These are phyloP conservation scores for Coemansia guatemalensis DNA, from an alignment of 192 early-diverging fungal genomes.

Conservation along the genomic window DNA sequence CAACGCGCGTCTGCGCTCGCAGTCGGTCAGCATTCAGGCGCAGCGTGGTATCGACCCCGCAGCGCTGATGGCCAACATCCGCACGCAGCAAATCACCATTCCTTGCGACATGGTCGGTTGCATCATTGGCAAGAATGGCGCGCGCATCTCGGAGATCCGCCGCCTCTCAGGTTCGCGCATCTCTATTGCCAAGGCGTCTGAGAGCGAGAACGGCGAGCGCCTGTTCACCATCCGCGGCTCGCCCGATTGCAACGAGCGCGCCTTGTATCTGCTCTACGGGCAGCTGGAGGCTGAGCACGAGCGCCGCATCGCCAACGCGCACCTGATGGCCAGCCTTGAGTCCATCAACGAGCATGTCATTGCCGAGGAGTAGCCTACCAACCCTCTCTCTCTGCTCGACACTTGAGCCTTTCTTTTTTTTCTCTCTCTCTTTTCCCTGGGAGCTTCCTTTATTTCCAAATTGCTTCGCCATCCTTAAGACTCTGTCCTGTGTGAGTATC, in stretches of 20 bases:
- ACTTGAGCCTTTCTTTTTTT: neutral
- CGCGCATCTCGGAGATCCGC: conserved; percentile 80
- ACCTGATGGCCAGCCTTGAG: conserved; percentile 49
- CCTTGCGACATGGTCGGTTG: conserved; percentile 96
- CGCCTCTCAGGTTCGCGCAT: conserved; percentile 81
- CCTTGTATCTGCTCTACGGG: conserved; percentile 86
- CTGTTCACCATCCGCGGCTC: conserved; percentile 91
- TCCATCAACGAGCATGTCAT: conserved; percentile 50
- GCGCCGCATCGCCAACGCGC: conserved; percentile 60
- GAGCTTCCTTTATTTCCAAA: neutral
- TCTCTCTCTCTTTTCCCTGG: neutral
- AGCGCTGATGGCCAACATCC: conserved; percentile 56
- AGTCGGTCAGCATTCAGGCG: conserved; percentile 52
- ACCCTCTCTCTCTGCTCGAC: neutral
- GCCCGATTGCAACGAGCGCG: conserved; percentile 84
- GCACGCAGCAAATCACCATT: conserved; percentile 87
- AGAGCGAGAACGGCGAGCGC: conserved; percentile 78
- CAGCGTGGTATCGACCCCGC: conserved; percentile 47
- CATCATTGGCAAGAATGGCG: conserved; percentile 93
- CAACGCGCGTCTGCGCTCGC: conserved; percentile 49
- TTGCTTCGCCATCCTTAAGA: neutral
- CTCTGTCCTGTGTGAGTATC: neutral
- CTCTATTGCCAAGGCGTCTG: conserved; percentile 82
- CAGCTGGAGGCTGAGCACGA: conserved; percentile 88
- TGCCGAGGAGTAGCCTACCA: conserved; percentile 25